Percentiles rank a stretch among this genome's conserved stretches.
These are phyloP conservation scores for Evansstolkia leycettana DNA, from an alignment of 495 filamentous ascomycete genomes.

Conservation along the genomic window DNA sequence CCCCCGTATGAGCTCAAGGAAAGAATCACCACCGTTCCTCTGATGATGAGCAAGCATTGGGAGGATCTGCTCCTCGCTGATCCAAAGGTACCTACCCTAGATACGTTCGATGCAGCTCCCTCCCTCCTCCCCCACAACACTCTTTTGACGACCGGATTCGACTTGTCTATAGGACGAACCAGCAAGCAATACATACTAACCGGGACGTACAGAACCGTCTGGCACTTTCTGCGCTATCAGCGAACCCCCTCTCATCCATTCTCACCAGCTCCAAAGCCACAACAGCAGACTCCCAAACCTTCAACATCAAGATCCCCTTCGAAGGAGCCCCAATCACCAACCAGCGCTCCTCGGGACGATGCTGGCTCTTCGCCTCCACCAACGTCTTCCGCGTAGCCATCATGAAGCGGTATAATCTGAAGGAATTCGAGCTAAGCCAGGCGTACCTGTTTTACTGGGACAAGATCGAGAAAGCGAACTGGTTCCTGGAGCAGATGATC, in stretches of 20 bases:
- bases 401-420: slow-evolving; percentile 66
- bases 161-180: too few species aligned
- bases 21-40: background rate
- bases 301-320: slow-evolving; percentile 70
- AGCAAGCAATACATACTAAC: background rate
- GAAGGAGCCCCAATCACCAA: slow-evolving; percentile 80
- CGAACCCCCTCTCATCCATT: slow-evolving; percentile 39
- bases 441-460: slow-evolving; percentile 92
- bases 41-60: slow-evolving; percentile 5
- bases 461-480: slow-evolving; percentile 87
- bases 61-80: slow-evolving; percentile 10
- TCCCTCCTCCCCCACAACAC: too few species aligned
- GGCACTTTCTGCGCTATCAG: slow-evolving; percentile 53
- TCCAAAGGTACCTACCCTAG: slow-evolving; percentile 14
- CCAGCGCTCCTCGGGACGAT: slow-evolving; percentile 65
- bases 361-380: slow-evolving; percentile 81
- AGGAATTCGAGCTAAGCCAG: slow-evolving; percentile 74
- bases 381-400: slow-evolving; percentile 79
- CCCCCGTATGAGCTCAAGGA: background rate
- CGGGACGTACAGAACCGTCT: slow-evolving; percentile 39
- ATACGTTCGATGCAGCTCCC: too few species aligned
- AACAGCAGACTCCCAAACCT: slow-evolving; percentile 58
- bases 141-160: too few species aligned
- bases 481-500: slow-evolving; percentile 71
- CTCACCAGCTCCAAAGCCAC: slow-evolving; percentile 36